phyloP scores from a whole-genome alignment of 2,329 filamentous ascomycete species.

The Penicillium polonicum region DNA sequence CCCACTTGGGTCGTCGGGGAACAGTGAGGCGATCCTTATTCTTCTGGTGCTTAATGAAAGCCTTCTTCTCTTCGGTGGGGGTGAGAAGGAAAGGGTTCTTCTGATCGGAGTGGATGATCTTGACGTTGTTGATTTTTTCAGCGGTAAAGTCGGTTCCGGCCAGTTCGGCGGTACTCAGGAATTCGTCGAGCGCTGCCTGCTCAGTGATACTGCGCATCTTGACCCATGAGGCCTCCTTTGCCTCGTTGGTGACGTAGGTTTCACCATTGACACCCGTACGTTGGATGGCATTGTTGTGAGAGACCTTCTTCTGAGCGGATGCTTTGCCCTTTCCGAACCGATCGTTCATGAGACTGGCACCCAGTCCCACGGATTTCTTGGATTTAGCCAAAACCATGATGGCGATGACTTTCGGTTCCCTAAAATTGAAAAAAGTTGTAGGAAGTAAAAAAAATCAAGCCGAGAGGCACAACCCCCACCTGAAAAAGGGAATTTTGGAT shows the following conservation, averaged over 20 bases:
- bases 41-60: conserved; percentile 76
- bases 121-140: conserved; percentile 98
- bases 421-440: conserved; percentile 11
- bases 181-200: conserved; percentile 94
- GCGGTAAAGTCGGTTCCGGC: conserved; percentile 99
- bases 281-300: conserved; percentile 64
- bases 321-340: conserved; percentile 94
- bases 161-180: conserved; percentile 89
- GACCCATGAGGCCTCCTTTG: conserved; percentile 90
- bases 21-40: conserved; percentile 81
- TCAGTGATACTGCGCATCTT: conserved; percentile 99
- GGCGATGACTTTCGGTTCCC: conserved; percentile 14
- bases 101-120: conserved; percentile 96
- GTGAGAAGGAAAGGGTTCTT: conserved; percentile 92
- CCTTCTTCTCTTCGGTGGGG: conserved; percentile 74
- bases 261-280: conserved; percentile 73
- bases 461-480: conserved; percentile 23
- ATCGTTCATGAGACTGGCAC: conserved; percentile 98
- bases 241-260: conserved; percentile 86
- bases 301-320: conserved; percentile 72
- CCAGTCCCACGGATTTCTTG: conserved; percentile 90
- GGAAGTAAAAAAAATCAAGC: conserved; percentile 17
- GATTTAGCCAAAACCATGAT: conserved; percentile 82
- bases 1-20: conserved; percentile 85
- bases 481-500: conserved; percentile 30